Conservation (phyloP, 345 rosid species). For the Linum usitatissimum region DNA sequence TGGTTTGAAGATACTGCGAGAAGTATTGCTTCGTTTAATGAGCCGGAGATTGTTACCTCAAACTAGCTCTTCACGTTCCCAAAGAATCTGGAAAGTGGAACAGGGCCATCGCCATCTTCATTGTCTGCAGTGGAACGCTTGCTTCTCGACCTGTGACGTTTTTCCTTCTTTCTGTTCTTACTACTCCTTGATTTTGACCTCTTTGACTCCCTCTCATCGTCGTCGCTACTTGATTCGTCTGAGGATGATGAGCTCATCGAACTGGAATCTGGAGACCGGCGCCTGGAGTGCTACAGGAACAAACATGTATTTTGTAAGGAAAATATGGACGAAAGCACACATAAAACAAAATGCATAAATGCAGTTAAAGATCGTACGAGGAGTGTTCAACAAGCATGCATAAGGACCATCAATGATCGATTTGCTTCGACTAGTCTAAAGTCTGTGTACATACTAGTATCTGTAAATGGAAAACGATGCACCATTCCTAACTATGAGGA, state of each 20-base stretch:
- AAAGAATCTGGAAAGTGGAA: slow-evolving; percentile 87
- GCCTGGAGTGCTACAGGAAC: slow-evolving; percentile 55
- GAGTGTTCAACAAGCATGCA: background rate
- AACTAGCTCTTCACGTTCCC: slow-evolving; percentile 48
- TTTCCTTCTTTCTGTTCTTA: slow-evolving; percentile 63
- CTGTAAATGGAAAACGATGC: too few relatives aligned
- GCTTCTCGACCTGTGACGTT: slow-evolving; percentile 54
- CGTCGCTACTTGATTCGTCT: slow-evolving; percentile 71
- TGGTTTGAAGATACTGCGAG: background rate
- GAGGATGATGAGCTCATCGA: slow-evolving; percentile 49
- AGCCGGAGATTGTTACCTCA: background rate
- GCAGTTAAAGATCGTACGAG: background rate
- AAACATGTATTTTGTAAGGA: too few relatives aligned
- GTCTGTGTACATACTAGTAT: too few relatives aligned
- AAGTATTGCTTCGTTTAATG: background rate
- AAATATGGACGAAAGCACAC: too few relatives aligned
- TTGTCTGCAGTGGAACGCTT: slow-evolving; percentile 38
- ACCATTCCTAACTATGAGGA: too few relatives aligned
- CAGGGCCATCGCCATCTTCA: slow-evolving; percentile 59
- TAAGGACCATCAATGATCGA: too few relatives aligned
- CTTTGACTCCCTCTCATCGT: slow-evolving; percentile 54
- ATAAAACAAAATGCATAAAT: too few relatives aligned
- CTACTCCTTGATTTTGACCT: slow-evolving; percentile 75
- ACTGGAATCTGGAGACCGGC: slow-evolving; percentile 44
- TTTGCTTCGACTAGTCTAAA: too few relatives aligned